Percentiles rank a stretch among this genome's conserved stretches.
These are phyloP conservation scores for Aspergillus funiculosus DNA, from an alignment of 495 filamentous ascomycete genomes.

Conservation along the genomic window DNA sequence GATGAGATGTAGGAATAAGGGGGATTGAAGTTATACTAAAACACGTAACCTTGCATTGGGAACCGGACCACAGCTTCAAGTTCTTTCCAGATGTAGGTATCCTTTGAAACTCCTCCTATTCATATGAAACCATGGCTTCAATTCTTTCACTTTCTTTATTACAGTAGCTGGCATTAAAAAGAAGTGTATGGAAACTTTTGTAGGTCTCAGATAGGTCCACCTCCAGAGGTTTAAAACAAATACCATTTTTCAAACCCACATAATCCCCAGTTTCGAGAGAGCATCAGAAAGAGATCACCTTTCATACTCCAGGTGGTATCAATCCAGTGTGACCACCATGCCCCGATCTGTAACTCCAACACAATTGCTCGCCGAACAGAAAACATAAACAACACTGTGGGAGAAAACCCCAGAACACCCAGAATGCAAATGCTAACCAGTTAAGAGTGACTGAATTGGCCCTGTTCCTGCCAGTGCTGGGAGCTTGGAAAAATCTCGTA, in stretches of 20 bases:
- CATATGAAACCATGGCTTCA: too few relatives aligned
- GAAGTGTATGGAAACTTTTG: slow-evolving; percentile 1
- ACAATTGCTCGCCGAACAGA: slow-evolving; percentile 5
- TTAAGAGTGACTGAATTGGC: slow-evolving; percentile 9
- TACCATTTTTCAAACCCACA: not conserved
- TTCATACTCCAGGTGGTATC: slow-evolving; percentile 15
- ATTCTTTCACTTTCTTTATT: too few relatives aligned
- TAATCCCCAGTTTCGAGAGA: too few relatives aligned
- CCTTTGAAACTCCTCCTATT: too few relatives aligned
- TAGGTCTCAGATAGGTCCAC: not conserved
- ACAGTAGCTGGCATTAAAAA: too few relatives aligned
- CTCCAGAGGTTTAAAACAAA: slow-evolving; percentile 3
- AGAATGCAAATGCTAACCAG: slow-evolving; percentile 21
- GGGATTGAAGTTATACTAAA: too few relatives aligned
- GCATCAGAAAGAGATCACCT: not conserved
- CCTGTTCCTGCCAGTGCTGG: slow-evolving; percentile 6
- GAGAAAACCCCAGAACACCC: slow-evolving; percentile 19
- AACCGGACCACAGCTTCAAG: too few relatives aligned
- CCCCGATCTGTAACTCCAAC: slow-evolving; percentile 18
- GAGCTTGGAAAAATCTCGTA: slow-evolving; percentile 8
- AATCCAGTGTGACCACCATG: slow-evolving; percentile 9
- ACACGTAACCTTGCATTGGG: too few relatives aligned
- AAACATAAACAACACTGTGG: slow-evolving; percentile 1
- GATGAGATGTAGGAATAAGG: too few relatives aligned
- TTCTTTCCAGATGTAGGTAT: too few relatives aligned